These are phyloP conservation scores for Wallacemonas sp. DNA, from an alignment of 208 protist genomes.

Conservation along the genomic window DNA sequence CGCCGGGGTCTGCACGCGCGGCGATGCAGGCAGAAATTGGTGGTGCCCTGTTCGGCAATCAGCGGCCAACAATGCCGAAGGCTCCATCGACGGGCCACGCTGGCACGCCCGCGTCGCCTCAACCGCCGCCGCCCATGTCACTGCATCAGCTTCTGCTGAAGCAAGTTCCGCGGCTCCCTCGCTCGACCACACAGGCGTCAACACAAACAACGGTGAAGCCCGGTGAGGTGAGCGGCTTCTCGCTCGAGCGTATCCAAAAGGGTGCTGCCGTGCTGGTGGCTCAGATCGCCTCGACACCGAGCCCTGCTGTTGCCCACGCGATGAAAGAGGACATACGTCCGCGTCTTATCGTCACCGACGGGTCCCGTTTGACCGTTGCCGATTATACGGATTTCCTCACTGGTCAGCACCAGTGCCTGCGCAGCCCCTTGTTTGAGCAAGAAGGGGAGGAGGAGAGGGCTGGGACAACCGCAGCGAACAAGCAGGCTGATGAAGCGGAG, in stretches of 20 bases:
- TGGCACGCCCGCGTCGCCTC: no score
- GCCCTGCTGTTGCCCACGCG: no score
- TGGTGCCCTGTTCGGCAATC: constrained; percentile 2
- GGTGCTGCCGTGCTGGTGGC: constrained; percentile 5
- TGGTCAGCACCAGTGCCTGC: constrained; percentile 34
- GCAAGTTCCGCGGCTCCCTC: constrained; percentile 23
- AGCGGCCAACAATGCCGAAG: not conserved
- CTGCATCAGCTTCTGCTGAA: constrained; percentile 45
- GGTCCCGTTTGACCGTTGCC: constrained; percentile 27
- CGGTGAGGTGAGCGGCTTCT: constrained; percentile 7
- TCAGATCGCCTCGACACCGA: no score
- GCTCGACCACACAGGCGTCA: not conserved
- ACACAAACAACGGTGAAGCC: not conserved
- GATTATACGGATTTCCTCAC: constrained; percentile 52
- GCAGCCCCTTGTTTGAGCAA: not conserved
- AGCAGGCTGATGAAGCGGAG: not conserved
- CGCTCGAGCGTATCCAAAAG: constrained; percentile 10
- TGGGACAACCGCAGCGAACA: no score
- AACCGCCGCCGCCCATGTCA: constrained; percentile 13
- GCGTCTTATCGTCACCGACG: constrained; percentile 52
- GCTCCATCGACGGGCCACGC: not conserved
- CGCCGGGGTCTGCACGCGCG: constrained; percentile 3
- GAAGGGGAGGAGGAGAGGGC: no score
- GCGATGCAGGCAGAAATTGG: constrained; percentile 10
- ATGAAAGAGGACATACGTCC: constrained; percentile 24